Evolutionary conservation across 192 early-diverging fungal genomes (phyloP), one percentile per base, ranked within the genome.

Genomic region (Bifiguratus adelaidae): DNA sequence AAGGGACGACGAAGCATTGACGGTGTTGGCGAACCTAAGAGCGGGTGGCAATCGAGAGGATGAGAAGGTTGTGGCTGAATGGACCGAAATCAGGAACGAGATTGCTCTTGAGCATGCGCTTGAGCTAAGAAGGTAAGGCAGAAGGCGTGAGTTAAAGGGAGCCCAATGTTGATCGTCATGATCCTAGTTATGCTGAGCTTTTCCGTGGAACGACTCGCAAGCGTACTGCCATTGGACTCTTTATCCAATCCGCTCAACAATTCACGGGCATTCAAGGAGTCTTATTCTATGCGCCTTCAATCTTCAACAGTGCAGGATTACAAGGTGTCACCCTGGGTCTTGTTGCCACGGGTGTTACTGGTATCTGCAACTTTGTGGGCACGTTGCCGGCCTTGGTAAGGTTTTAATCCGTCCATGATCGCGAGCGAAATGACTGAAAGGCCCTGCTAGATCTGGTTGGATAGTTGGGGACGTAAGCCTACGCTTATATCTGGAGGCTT

Each of bases 401-500:
- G 13, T 41, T 41, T 44, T n/a, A n/a, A n/a, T n/a, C n/a, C n/a
- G n/a, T n/a, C n/a, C n/a, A n/a, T n/a, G n/a, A n/a, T n/a, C n/a
- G n/a, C n/a, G n/a, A n/a, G n/a, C n/a, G n/a, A n/a, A n/a, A n/a
- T n/a, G n/a, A n/a, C n/a, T n/a, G n/a, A n/a, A n/a, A n/a, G n/a
- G n/a, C n/a, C n/a, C n/a, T n/a, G n/a, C n/a, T n/a, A n/a, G n/a
- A n/a, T n/a, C n/a, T n/a, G n/a, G n/a, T 69, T 95, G 49, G 91
- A 94, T 35, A 60, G 66, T 3, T 75, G 82, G 66, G 92, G 92
- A 37, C 80, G 92, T 18, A 68, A 78, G 15, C 74, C 74, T 46
- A 72, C 90, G 2, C 69, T 94, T 7, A 48, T 88, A 34, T 60
- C 68, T 21, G 91, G 91, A 3, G 73, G 78, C 1, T 47, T 71